Evolutionary conservation across 176 grass and related monocot species (phyloP).

Genomic region (Zizania latifolia): DNA sequence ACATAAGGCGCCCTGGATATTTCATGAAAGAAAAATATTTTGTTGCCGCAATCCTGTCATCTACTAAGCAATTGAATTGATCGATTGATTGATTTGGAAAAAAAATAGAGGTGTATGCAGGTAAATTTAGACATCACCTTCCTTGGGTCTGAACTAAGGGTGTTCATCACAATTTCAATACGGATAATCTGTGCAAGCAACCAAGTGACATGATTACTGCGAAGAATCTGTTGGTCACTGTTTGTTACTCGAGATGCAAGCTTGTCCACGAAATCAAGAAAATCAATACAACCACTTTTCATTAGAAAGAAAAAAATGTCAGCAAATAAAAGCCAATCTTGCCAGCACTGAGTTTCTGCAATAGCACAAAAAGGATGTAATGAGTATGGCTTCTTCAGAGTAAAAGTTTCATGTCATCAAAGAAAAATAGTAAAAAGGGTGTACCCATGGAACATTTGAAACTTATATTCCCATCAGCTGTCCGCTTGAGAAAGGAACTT

Average conservation of each 20-base stretch:
- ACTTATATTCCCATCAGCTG: not conserved
- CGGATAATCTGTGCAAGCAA: constrained; percentile 90
- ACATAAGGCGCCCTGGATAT: not conserved
- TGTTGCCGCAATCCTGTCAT: not conserved
- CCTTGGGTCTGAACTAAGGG: constrained; percentile 78
- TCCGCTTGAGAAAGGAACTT: constrained; percentile 15
- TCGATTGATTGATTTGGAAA: not conserved
- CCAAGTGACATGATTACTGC: constrained; percentile 96
- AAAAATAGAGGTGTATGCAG: not conserved
- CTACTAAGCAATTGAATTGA: constrained; percentile 9
- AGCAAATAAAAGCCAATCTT: constrained; percentile 94
- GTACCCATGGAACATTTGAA: not conserved
- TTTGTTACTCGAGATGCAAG: constrained; percentile 72
- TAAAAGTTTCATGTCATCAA: constrained; percentile 1
- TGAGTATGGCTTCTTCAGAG: constrained; percentile 23
- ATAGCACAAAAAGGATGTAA: constrained; percentile 13
- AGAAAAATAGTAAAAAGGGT: not conserved
- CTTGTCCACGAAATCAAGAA: constrained; percentile 96
- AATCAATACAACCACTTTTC: constrained; percentile 98
- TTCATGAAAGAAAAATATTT: constrained; percentile 7
- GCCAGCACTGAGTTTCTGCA: constrained; percentile 89
- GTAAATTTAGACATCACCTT: constrained; percentile 56
- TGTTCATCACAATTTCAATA: constrained; percentile 86
- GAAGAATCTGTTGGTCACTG: constrained; percentile 75
- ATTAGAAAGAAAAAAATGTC: constrained; percentile 99